Percentiles rank a stretch among this genome's conserved stretches.
These are phyloP conservation scores for Podaxis carcinomalis DNA, from an alignment of 768 basidiomycete genomes.

Conservation along the genomic window DNA sequence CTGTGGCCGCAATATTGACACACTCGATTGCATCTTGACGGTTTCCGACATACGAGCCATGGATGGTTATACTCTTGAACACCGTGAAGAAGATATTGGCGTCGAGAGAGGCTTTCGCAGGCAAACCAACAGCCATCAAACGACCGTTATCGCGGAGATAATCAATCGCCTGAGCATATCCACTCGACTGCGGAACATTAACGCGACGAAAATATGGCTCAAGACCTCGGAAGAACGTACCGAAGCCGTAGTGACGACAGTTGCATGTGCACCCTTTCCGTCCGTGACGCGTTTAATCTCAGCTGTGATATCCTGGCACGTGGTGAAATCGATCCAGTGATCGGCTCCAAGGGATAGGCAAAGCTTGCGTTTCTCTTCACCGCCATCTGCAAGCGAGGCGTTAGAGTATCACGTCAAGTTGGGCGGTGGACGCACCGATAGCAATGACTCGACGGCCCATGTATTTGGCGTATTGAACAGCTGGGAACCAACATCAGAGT, in stretches of 20 bases:
- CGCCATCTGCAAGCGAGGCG: slow-evolving; percentile 48
- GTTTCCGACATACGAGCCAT: slow-evolving; percentile 60
- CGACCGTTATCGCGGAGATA: slow-evolving; percentile 73
- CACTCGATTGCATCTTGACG: slow-evolving; percentile 84
- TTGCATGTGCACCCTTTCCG: slow-evolving; percentile 71
- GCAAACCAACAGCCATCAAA: slow-evolving; percentile 78
- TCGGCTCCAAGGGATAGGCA: slow-evolving; percentile 64
- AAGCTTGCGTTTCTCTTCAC: slow-evolving; percentile 65
- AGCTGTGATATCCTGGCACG: slow-evolving; percentile 58
- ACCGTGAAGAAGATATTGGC: slow-evolving; percentile 73
- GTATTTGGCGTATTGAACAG: slow-evolving; percentile 75
- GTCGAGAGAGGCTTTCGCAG: slow-evolving; percentile 52
- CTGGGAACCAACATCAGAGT: slow-evolving; percentile 22
- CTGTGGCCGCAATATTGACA: slow-evolving; percentile 66
- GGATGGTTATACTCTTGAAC: slow-evolving; percentile 54
- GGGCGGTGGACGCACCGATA: slow-evolving; percentile 36
- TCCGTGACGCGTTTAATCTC: slow-evolving; percentile 60
- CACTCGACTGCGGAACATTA: slow-evolving; percentile 23
- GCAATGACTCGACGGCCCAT: slow-evolving; percentile 81
- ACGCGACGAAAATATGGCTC: no score
- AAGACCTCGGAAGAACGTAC: slow-evolving; percentile 19
- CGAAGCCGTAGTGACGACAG: slow-evolving; percentile 56
- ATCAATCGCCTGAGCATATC: slow-evolving; percentile 56
- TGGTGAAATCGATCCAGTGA: slow-evolving; percentile 74
- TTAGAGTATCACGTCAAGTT: neutral